Evolutionary conservation across 768 basidiomycete genomes (phyloP), one percentile per base, ranked within the genome.

Genomic region (Termitomyces bulborhizus): DNA sequence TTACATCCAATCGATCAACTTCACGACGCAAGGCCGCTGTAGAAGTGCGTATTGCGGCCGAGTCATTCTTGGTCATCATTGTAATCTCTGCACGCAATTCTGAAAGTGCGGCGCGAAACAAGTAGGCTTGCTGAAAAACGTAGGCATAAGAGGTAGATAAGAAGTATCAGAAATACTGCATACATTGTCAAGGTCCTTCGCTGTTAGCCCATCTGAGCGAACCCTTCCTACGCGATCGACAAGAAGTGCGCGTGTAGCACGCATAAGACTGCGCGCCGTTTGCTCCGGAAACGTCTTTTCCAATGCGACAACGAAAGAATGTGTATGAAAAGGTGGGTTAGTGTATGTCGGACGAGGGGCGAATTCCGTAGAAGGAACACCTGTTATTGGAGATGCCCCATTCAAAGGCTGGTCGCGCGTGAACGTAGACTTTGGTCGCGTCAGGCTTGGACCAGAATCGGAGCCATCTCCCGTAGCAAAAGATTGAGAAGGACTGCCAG

Each of bases 81-180:
- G 87, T 85, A 29, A 92, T 81, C 66, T 97, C 95, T 4, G 90
- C 88, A 18, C 92, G 81, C 46, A 96, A 75, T 67, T 98, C 94
- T 1, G 90, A 90, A 37, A 98, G 70, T 0, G 96, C 97, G 18
- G 97, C 97, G 45, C 87, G 85, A 70, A 97, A 97, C 32, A 98
- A 76, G 68, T 98, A 98, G 16, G 94, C 94, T 86, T 95, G 91
- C 93, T 97, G 63, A 59, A 39, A 7, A 29, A 43, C 18, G 15
- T 41, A 32, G 42, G 51, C 24, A 55, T 40, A 43, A 41, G 24
- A 43, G 31, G 56, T 39, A 27, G 15, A 36, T 21, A 46, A 9
- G 36, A 44, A 34, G 48, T 26, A 51, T 31, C 11, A 57, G 27
- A 15, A 48, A 26, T 5, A 50, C 18, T 21, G 75, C 86, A 52